Conservation (phyloP, 352 stramenopile genomes). For the Phytophthora vignae region DNA sequence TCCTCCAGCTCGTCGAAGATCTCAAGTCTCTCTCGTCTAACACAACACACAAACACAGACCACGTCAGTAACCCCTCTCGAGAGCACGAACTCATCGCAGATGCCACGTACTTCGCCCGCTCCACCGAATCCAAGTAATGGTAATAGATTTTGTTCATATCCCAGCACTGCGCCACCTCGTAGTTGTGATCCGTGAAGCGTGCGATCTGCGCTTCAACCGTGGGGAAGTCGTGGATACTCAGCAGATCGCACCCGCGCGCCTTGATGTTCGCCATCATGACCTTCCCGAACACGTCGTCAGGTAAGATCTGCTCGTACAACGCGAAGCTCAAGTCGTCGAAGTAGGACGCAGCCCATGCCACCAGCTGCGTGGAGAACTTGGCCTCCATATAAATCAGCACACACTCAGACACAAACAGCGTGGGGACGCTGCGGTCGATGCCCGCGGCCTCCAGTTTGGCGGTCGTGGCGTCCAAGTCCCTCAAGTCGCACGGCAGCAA, state of each 20-base stretch:
- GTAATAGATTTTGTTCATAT: conserved; percentile 95
- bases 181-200: conserved; percentile 81
- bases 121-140: conserved; percentile 79
- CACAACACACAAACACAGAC: conserved; percentile 5
- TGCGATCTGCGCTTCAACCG: conserved; percentile 70
- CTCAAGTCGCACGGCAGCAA: conserved; percentile 82
- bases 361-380: conserved; percentile 80
- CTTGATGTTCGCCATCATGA: conserved; percentile 94
- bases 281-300: conserved; percentile 88
- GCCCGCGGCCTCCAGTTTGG: conserved; percentile 68
- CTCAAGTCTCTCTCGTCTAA: conserved; percentile 85
- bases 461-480: conserved; percentile 56
- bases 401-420: conserved; percentile 91
- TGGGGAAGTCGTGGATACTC: conserved; percentile 86
- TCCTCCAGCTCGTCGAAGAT: conserved; percentile 95
- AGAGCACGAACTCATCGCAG: neutral
- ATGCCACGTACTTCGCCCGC: conserved; percentile 62
- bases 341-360: conserved; percentile 68
- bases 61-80: neutral
- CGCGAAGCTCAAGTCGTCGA: conserved; percentile 82
- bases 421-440: conserved; percentile 61
- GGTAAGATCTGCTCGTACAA: conserved; percentile 94
- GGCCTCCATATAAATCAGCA: conserved; percentile 93
- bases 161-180: conserved; percentile 76
- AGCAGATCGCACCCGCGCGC: conserved; percentile 89